These are phyloP conservation scores for Diaporthe citrichinensis DNA, from an alignment of 2,329 filamentous ascomycete species.

Conservation along the genomic window DNA sequence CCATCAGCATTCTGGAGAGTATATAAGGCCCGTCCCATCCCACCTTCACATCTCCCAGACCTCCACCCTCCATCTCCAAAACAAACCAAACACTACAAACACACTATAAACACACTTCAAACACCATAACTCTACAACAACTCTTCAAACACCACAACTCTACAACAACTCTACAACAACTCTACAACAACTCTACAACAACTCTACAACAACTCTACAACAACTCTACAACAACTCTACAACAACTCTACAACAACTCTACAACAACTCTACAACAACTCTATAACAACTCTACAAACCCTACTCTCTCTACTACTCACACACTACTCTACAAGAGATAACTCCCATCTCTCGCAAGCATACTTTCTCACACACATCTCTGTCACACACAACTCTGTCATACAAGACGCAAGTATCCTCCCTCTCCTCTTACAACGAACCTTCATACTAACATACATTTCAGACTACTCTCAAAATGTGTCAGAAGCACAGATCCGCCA, in stretches of 20 bases:
- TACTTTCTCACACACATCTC: neutral
- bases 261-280: neutral
- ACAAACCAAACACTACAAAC: neutral
- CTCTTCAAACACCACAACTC: too few relatives aligned
- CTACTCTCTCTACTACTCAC: neutral
- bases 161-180: too few relatives aligned
- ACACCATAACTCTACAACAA: neutral
- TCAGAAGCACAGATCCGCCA: neutral
- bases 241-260: too few relatives aligned
- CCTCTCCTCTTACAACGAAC: neutral
- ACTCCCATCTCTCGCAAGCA: neutral
- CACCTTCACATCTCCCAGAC: neutral
- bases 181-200: too few relatives aligned
- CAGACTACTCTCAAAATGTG: neutral
- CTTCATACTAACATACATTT: neutral
- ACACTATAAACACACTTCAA: neutral
- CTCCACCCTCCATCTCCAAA: neutral
- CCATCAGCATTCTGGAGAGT: neutral
- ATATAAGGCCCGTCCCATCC: neutral
- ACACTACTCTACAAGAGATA: neutral
- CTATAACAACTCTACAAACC: neutral
- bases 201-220: too few relatives aligned
- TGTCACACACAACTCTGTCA: neutral
- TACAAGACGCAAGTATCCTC: neutral
- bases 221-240: too few relatives aligned